Evolutionary conservation across 495 filamentous ascomycete genomes (phyloP), one percentile per base, ranked within the genome.

Genomic region (Bombardia bombarda): DNA sequence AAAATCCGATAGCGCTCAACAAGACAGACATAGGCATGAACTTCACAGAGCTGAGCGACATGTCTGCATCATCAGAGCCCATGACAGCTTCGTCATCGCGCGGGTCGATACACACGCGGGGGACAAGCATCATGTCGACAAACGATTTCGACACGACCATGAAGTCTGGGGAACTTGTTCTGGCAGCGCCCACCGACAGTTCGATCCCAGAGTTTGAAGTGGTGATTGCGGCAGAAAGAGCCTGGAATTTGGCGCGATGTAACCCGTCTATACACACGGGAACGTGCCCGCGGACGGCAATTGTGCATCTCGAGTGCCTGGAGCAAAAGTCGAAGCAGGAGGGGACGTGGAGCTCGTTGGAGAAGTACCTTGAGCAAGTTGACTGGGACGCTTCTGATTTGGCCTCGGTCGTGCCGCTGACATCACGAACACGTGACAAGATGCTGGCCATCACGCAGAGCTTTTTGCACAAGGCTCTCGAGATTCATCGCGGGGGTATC

Each of bases 401-500:
- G 40, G 57, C 67, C 18, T 62, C 60, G 5, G 67, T 73, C 7
- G 68, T 71, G 18, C 65, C 70, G 7, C 55, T 81, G 22, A 63
- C 60, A 3, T 53, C 71, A 10, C 59, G 62, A 20, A 74, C 76
- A 25, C 68, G 78, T n/a, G 78, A 82, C 52, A 77, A 73, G 59
- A 69, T 82, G 40, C 68, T 80, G 13, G 78, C 75, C 31, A 79
- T 80, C 36, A 79, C 78, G 7, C 78, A 81, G 46, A 71, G 61
- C 47, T 82, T 80, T 53, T 63, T 82, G 7, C 74, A 79, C 58
- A 80, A 76, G 42, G 78, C 78, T 3, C 67, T 82, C 21, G 73
- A 79, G 8, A 78, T 74, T 39, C 78, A 80, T 45, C 67, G 68
- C 17, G 69, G 61, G 7, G 60, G 65, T 23, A 43, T 58, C 23